Percentiles rank a stretch among this genome's conserved stretches.
Conservation (phyloP, 805 yeast species). For the Ogataea paraovalis region DNA sequence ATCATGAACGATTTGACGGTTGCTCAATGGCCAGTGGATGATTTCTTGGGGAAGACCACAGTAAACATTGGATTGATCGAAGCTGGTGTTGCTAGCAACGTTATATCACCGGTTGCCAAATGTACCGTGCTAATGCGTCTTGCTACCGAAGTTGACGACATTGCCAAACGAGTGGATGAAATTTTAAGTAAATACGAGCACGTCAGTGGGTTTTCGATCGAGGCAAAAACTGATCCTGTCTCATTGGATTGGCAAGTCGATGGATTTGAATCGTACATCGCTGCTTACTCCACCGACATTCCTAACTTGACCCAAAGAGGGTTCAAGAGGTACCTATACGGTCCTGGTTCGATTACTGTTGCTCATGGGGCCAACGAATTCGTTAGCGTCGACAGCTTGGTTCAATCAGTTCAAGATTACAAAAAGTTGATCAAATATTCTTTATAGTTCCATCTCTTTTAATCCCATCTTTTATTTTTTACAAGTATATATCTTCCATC, state of each 20-base stretch:
- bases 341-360: conserved; percentile 61
- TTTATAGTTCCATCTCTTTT: conserved; percentile 1
- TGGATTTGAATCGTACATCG: conserved; percentile 51
- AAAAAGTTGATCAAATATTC: conserved; percentile 35
- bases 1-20: conserved; percentile 42
- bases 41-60: conserved; percentile 56
- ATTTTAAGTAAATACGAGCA: conserved; percentile 29
- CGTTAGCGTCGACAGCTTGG: conserved; percentile 43
- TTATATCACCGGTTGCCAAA: conserved; percentile 54
- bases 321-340: conserved; percentile 51
- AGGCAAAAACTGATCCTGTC: conserved; percentile 35
- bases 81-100: conserved; percentile 67
- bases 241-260: conserved; percentile 55
- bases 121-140: conserved; percentile 52
- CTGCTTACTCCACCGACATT: conserved; percentile 39
- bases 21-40: conserved; percentile 45
- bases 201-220: conserved; percentile 6
- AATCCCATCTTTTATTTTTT: not conserved
- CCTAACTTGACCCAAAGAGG: conserved; percentile 37
- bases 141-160: conserved; percentile 41
- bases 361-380: conserved; percentile 60
- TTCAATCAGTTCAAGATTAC: conserved; percentile 51
- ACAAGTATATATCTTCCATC: conserved; percentile 20
- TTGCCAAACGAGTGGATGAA: conserved; percentile 34
- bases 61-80: conserved; percentile 53